A percentile compares a stretch with the other conserved stretches of the same genome.
These are phyloP conservation scores for Calonectria honghensis DNA, from an alignment of 2,329 filamentous ascomycete genomes.

Conservation along the genomic window DNA sequence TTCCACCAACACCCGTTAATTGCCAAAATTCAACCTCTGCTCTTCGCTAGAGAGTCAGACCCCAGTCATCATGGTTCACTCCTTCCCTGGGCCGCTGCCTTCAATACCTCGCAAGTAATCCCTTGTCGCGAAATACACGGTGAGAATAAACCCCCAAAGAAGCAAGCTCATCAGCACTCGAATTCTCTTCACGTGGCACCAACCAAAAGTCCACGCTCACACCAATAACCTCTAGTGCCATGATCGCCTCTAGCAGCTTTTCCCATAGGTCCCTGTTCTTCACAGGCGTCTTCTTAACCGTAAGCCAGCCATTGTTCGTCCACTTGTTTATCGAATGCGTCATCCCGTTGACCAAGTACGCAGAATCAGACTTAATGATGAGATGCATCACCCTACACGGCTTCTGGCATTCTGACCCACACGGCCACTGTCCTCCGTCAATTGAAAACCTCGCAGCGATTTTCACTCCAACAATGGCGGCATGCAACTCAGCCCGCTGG, in stretches of 20 bases:
- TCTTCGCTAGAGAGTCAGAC: background rate
- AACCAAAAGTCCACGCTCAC: background rate
- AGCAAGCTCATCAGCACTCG: background rate
- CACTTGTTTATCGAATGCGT: background rate
- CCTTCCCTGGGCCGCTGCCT: background rate
- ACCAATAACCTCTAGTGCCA: fast-evolving
- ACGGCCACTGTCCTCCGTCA: background rate
- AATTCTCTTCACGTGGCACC: background rate
- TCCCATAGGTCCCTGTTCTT: slow-evolving; percentile 1
- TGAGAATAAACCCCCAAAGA: background rate
- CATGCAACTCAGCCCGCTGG: background rate
- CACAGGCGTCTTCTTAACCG: background rate
- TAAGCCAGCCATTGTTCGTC: background rate
- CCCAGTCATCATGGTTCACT: background rate
- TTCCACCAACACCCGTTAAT: no score
- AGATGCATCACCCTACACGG: background rate
- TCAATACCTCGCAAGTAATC: background rate
- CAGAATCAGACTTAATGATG: background rate
- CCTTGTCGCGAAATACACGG: background rate
- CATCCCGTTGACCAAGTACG: slow-evolving; percentile 8
- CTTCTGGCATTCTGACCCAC: background rate
- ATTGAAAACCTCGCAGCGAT: background rate
- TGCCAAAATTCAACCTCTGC: background rate
- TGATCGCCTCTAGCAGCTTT: background rate
- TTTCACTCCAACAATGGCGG: background rate